Conservation (phyloP, 768 basidiomycete species). For the Termitomyces sp. region DNA sequence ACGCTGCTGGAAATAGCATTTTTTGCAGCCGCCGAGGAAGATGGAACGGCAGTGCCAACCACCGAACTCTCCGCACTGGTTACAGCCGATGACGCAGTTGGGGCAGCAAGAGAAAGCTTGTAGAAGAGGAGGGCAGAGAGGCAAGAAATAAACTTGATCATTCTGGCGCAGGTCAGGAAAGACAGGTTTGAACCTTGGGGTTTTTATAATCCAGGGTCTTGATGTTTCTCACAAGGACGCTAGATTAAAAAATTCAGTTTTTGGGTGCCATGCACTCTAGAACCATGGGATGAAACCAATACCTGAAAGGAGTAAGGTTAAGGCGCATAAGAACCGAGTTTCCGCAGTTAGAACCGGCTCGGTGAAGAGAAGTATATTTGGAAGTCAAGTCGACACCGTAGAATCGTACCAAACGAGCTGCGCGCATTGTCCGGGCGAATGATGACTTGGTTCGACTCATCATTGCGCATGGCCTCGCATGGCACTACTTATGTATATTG, state of each 20-base stretch:
- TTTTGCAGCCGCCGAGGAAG: too few species aligned
- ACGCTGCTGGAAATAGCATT: background rate
- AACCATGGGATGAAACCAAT: background rate
- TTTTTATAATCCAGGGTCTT: constrained; percentile 9
- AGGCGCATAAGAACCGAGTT: background rate
- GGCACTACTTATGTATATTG: background rate
- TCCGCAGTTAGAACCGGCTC: background rate
- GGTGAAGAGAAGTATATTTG: background rate
- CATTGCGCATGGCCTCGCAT: background rate
- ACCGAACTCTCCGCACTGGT: background rate
- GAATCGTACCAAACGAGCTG: too few species aligned
- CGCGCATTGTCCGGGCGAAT: background rate
- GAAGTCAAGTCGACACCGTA: background rate
- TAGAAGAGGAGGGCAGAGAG: constrained; percentile 29
- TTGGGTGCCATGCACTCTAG: background rate
- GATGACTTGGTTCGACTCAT: background rate
- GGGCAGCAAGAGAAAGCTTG: constrained; percentile 16
- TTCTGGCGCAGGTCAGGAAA: constrained; percentile 11
- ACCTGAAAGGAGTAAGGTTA: background rate
- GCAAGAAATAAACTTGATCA: constrained; percentile 32
- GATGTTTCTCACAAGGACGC: constrained; percentile 2
- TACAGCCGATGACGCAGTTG: constrained; percentile 20
- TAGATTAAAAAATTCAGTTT: background rate
- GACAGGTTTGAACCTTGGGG: background rate
- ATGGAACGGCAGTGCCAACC: background rate